phyloP scores from a whole-genome alignment of 495 filamentous ascomycete genomes.

The Penicillium fimorum region DNA sequence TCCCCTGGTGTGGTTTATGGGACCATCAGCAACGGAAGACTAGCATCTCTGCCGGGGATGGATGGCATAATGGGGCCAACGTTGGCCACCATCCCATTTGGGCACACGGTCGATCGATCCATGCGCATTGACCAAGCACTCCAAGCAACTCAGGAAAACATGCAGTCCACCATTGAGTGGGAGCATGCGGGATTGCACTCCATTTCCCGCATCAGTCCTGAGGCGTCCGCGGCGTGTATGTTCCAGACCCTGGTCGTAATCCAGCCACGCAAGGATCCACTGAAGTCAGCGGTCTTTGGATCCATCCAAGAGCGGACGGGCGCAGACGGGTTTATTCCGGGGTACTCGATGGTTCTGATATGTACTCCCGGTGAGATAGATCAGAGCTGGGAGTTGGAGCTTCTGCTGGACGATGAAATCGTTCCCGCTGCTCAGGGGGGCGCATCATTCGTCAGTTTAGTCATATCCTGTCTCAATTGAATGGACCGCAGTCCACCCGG shows the following conservation, averaged over 20 bases:
- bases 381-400: no score
- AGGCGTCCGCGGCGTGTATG: neutral
- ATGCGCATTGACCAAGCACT: neutral
- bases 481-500: no score
- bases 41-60: neutral
- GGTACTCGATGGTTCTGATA: no score
- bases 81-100: neutral
- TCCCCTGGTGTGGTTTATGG: neutral
- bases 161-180: neutral
- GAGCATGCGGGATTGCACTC: neutral
- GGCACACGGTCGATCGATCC: neutral
- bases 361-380: no score
- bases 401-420: no score
- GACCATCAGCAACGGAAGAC: neutral
- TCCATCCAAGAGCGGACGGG: neutral
- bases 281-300: neutral
- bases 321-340: no score
- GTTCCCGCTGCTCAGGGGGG: no score
- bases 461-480: no score
- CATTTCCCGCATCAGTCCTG: neutral
- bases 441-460: no score
- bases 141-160: neutral
- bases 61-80: neutral
- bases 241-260: neutral
- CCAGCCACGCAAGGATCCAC: neutral